Conservation (phyloP, 1,139 yeast species). For the Casaregolazyma suthepensis region DNA sequence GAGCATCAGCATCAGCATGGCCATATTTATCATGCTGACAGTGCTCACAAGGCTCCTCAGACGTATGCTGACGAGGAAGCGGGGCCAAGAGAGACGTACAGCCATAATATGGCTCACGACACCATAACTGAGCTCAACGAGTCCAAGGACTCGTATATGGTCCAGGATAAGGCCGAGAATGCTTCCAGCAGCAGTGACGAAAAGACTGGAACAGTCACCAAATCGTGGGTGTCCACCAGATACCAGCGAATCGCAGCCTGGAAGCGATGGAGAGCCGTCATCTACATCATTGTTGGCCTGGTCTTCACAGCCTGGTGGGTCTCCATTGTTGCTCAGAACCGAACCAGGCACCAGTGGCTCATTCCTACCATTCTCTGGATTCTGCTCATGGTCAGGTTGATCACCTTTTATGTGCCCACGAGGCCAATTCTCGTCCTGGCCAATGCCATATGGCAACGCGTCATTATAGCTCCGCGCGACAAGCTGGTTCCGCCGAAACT, state of each 20-base stretch:
- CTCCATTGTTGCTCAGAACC: constrained; percentile 48
- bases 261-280: constrained; percentile 22
- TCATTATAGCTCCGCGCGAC: constrained; percentile 37
- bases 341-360: constrained; percentile 53
- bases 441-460: constrained; percentile 40
- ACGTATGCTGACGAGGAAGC: constrained; percentile 24
- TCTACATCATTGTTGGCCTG: constrained; percentile 28
- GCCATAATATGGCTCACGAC: constrained; percentile 8
- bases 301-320: constrained; percentile 68
- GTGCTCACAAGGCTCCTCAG: constrained; percentile 23
- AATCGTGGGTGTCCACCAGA: constrained; percentile 8
- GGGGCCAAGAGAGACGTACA: constrained; percentile 19
- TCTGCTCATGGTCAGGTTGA: constrained; percentile 47
- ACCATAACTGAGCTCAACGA: constrained; percentile 16
- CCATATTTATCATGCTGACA: constrained; percentile 24
- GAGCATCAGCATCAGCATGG: constrained; percentile 28
- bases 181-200: constrained; percentile 8
- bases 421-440: constrained; percentile 30
- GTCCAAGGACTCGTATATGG: constrained; percentile 4
- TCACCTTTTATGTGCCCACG: constrained; percentile 49
- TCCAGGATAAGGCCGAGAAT: constrained; percentile 15
- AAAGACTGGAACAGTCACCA: background rate
- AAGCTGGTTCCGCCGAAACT: constrained; percentile 37
- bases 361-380: constrained; percentile 57
- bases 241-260: background rate